Base-by-base conservation (phyloP, 192 early-diverging fungal species). In the Entophlyctis luteolus region DNA sequence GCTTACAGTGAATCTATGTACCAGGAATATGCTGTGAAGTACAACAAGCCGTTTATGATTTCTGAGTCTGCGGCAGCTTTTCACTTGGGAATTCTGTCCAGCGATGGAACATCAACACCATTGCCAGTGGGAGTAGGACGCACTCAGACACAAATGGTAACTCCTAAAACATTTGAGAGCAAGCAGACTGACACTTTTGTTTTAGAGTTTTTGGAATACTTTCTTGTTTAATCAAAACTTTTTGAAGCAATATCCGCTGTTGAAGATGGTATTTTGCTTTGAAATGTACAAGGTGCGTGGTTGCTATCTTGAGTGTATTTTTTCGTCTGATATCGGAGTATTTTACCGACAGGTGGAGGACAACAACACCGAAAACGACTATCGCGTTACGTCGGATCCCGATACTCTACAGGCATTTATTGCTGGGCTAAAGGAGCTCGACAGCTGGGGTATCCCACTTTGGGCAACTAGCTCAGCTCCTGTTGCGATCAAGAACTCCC, bases 181-280 rank as follows among this genome's bases (percentile, higher is more conserved):
- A n/a, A n/a, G n/a, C n/a, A n/a, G n/a, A n/a, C 39, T 42, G 39
- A 42, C n/a, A 12, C n/a, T 42, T 42, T 42, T 42, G n/a, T 42
- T 42, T 42, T 42, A 37, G 54, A 67, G 54, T 47, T 65, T 65
- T 38, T 71, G 60, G 59, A 71, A 71, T 45, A 33, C 49, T 0
- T 55, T 71, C 55, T 48, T 71, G 27, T 71, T 71, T 54, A 65
- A 62, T 54, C 35, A 23, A 8, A 47, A 48, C 1, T 65, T 71
- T 36, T 29, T 48, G 8, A 2, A 23, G 16, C 8, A 20, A 18
- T 71, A 71, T 33, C 59, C 70, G 1, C 25, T 42, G 4, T 3
- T 65, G 47, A 71, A 71, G 57, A 71, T 71, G 70, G 50, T 48
- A 6, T 38, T 63, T 34, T 53, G 29, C 12, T 71, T 71, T 36